phyloP scores from a whole-genome alignment of 768 basidiomycete genomes.

The Suillus cothurnatus region DNA sequence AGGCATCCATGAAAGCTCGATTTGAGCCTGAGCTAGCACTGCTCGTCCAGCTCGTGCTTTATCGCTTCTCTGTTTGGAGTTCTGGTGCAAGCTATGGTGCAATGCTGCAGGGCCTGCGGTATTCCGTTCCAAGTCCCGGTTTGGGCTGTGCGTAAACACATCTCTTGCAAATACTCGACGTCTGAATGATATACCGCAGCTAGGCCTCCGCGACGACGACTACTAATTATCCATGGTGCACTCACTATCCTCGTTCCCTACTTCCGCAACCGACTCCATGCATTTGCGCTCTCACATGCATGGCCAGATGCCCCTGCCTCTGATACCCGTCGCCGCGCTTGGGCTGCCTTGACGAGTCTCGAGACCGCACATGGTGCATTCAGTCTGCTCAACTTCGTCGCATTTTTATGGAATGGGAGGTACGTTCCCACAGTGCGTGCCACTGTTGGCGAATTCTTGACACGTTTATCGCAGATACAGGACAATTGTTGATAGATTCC shows the following conservation, averaged over 20 bases:
- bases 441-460: slow-evolving; percentile 10
- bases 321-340: slow-evolving; percentile 71
- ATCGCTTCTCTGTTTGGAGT: slow-evolving; percentile 85
- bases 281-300: slow-evolving; percentile 75
- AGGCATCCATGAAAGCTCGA: slow-evolving; percentile 60
- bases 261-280: slow-evolving; percentile 70
- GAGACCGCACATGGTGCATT: slow-evolving; percentile 69
- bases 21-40: slow-evolving; percentile 78
- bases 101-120: slow-evolving; percentile 77
- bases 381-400: slow-evolving; percentile 73
- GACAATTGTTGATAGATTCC: slow-evolving; percentile 76
- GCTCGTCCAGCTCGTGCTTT: slow-evolving; percentile 69
- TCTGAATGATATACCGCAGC: slow-evolving; percentile 46
- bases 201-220: slow-evolving; percentile 59
- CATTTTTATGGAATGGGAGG: slow-evolving; percentile 88
- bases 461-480: slow-evolving; percentile 65
- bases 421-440: slow-evolving; percentile 37
- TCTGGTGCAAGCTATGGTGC: slow-evolving; percentile 82
- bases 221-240: slow-evolving; percentile 65
- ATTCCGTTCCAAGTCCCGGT: slow-evolving; percentile 34
- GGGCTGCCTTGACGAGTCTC: slow-evolving; percentile 64
- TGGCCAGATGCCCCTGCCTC: slow-evolving; percentile 92
- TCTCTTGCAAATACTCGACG: neutral
- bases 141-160: slow-evolving; percentile 23
- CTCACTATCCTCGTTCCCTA: slow-evolving; percentile 82